Evolutionary conservation across 805 yeast species (phyloP).

Genomic region (Candida ovalis): DNA sequence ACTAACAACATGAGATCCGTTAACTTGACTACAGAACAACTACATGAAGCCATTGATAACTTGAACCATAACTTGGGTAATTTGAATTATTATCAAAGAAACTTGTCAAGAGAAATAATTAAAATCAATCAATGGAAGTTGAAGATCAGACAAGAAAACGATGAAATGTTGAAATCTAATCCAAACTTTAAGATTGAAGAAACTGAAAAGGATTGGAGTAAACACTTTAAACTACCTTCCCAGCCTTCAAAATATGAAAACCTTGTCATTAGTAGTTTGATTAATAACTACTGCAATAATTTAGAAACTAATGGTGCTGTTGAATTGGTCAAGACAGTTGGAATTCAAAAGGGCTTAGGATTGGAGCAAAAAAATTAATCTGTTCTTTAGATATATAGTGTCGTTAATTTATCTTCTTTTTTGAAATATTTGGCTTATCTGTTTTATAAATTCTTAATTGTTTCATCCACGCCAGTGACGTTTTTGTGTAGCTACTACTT

Average conservation of each 20-base stretch:
- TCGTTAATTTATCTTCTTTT: too few relatives aligned
- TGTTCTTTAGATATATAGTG: background rate
- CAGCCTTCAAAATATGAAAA: conserved; percentile 77
- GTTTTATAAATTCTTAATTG: background rate
- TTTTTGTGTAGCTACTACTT: too few relatives aligned
- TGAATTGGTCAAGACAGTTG: conserved; percentile 60
- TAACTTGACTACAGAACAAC: conserved; percentile 49
- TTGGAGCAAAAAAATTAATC: conserved; percentile 4
- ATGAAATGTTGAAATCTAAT: conserved; percentile 53
- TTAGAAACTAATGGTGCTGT: conserved; percentile 67
- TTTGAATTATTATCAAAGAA: conserved; percentile 79
- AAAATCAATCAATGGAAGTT: conserved; percentile 75
- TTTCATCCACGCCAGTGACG: too few relatives aligned
- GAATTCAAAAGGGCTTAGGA: conserved; percentile 50
- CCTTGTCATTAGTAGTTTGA: conserved; percentile 62
- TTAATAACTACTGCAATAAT: conserved; percentile 66
- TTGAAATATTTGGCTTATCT: background rate
- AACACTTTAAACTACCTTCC: conserved; percentile 60
- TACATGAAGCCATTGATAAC: conserved; percentile 67
- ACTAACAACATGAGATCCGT: conserved; percentile 40
- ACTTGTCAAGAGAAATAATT: conserved; percentile 61
- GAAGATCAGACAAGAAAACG: conserved; percentile 62
- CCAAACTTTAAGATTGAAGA: conserved; percentile 47
- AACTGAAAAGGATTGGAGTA: conserved; percentile 55
- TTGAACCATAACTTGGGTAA: conserved; percentile 75